phyloP scores from a whole-genome alignment of 140 eudicot genomes.

The Stevia rebaudiana region DNA sequence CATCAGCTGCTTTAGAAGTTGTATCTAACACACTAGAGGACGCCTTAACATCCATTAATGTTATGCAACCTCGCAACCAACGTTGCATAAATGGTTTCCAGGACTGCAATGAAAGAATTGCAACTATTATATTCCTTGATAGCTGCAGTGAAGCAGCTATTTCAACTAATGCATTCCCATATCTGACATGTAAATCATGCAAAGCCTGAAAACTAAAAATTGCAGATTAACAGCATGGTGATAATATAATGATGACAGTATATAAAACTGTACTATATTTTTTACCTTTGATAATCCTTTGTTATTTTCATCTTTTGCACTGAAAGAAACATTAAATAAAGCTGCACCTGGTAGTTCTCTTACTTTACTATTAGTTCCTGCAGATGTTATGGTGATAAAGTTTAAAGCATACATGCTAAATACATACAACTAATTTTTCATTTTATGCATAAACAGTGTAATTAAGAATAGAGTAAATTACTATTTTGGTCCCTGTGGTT shows the following conservation, averaged over 20 bases:
- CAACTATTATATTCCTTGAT: constrained; percentile 71
- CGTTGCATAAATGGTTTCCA: constrained; percentile 87
- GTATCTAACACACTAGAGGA: constrained; percentile 40
- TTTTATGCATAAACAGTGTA: constrained; percentile 8
- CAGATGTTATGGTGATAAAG: constrained; percentile 20
- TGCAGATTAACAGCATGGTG: constrained; percentile 19
- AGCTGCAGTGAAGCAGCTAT: constrained; percentile 68
- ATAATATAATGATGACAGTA: not conserved
- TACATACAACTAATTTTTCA: constrained; percentile 2
- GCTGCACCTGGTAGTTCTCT: constrained; percentile 92
- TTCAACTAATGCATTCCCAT: constrained; percentile 52
- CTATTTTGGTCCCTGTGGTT: too few relatives aligned
- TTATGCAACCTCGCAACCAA: constrained; percentile 58
- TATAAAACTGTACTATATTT: constrained; percentile 10
- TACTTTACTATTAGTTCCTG: constrained; percentile 47
- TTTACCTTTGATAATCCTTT: constrained; percentile 56
- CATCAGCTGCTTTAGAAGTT: constrained; percentile 63
- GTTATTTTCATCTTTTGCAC: constrained; percentile 35
- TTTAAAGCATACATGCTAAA: constrained; percentile 11
- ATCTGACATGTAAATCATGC: constrained; percentile 53
- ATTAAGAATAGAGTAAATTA: not conserved
- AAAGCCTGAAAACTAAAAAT: constrained; percentile 38
- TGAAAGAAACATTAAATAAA: constrained; percentile 50
- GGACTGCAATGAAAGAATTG: constrained; percentile 74
- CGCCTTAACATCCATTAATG: constrained; percentile 41